Evolutionary conservation across 257 asterid genomes (phyloP).

Genomic region (Rhazya stricta): DNA sequence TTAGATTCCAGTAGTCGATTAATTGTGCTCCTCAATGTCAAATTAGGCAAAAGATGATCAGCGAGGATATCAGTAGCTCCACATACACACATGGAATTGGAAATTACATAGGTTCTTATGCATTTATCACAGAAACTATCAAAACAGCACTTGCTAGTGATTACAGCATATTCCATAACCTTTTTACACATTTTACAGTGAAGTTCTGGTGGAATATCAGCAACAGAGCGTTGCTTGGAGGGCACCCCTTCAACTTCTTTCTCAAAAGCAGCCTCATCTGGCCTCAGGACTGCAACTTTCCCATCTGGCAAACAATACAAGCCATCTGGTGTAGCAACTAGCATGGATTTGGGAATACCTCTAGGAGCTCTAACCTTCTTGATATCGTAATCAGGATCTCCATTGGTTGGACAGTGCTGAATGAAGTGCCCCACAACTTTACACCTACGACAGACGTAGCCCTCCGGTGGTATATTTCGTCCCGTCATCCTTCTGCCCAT

Average conservation of each 20-base stretch:
- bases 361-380: conserved; percentile 74
- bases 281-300: conserved; percentile 59
- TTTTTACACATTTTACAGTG: conserved; percentile 78
- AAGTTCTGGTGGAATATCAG: conserved; percentile 77
- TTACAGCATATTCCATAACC: conserved; percentile 85
- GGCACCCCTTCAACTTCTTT: conserved; percentile 76
- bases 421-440: conserved; percentile 81
- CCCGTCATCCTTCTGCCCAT: conserved; percentile 16
- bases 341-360: conserved; percentile 83
- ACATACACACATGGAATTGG: conserved; percentile 64
- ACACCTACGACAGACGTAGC: conserved; percentile 83
- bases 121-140: conserved; percentile 83
- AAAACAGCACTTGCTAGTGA: conserved; percentile 87
- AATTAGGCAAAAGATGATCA: conserved; percentile 84
- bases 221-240: conserved; percentile 42
- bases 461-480: conserved; percentile 82
- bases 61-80: conserved; percentile 73
- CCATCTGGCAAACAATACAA: conserved; percentile 74
- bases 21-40: conserved; percentile 74
- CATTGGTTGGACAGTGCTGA: conserved; percentile 90
- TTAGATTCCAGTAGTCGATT: conserved; percentile 60
- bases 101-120: conserved; percentile 64
- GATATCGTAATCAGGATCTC: conserved; percentile 77
- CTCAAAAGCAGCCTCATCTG: conserved; percentile 84
- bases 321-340: conserved; percentile 81